Percentiles rank a stretch among this genome's conserved stretches.
Evolutionary conservation across 257 asterid genomes (phyloP).

Genomic region (Primulina huaijiensis): DNA sequence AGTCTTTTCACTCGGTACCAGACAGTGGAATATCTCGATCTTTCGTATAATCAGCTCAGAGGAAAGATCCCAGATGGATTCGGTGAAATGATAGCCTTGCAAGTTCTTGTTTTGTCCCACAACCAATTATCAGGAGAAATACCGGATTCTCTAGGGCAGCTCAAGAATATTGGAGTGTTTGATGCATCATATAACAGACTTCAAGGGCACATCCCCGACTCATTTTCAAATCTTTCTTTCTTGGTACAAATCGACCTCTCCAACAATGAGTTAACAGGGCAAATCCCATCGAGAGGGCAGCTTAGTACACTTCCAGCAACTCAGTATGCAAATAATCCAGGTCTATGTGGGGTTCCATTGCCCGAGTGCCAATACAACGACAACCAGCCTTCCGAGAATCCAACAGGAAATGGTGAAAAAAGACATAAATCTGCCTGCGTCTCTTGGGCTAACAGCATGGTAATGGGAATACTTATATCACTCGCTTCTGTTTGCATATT

Average conservation of each 20-base stretch:
- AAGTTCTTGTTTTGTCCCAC: slow-evolving; percentile 75
- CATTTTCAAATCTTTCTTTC: slow-evolving; percentile 72
- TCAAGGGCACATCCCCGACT: slow-evolving; percentile 86
- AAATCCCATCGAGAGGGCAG: slow-evolving; percentile 84
- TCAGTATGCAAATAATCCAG: slow-evolving; percentile 82
- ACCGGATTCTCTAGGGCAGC: slow-evolving; percentile 66
- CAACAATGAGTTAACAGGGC: slow-evolving; percentile 77
- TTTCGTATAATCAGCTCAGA: slow-evolving; percentile 76
- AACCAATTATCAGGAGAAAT: slow-evolving; percentile 88
- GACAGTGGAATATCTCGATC: slow-evolving; percentile 85
- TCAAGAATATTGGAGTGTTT: slow-evolving; percentile 84
- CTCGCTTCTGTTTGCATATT: slow-evolving; percentile 65
- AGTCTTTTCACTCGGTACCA: slow-evolving; percentile 80
- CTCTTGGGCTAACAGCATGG: slow-evolving; percentile 81
- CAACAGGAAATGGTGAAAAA: slow-evolving; percentile 20
- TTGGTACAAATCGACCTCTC: slow-evolving; percentile 88
- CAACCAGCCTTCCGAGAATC: slow-evolving; percentile 32
- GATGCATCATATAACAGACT: slow-evolving; percentile 88
- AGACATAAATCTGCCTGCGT: slow-evolving; percentile 33
- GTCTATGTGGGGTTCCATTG: slow-evolving; percentile 86
- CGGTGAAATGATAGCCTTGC: slow-evolving; percentile 90
- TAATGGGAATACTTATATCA: slow-evolving; percentile 76
- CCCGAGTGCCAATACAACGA: slow-evolving; percentile 49
- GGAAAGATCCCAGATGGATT: slow-evolving; percentile 86
- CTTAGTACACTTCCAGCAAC: slow-evolving; percentile 91